phyloP scores from a whole-genome alignment of 495 filamentous ascomycete species.

The Chaetomium cochliodes region DNA sequence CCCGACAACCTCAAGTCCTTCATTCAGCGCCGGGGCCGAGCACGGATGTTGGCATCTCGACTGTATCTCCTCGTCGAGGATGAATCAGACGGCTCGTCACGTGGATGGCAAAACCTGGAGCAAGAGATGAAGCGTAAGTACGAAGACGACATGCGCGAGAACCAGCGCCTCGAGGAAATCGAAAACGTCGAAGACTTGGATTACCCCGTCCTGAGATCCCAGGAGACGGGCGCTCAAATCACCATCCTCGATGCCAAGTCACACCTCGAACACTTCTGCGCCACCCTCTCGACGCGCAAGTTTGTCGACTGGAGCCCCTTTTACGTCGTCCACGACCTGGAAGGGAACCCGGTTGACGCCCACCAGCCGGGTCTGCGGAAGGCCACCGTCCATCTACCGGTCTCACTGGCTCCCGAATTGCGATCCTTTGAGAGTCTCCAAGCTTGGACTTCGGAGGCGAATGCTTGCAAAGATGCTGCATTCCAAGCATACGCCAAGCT shows the following conservation, averaged over 20 bases:
- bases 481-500: constrained; percentile 77
- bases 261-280: constrained; percentile 85
- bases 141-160: constrained; percentile 62
- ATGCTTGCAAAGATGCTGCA: constrained; percentile 77
- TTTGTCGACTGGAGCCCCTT: constrained; percentile 55
- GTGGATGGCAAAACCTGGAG: constrained; percentile 64
- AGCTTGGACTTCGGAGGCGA: constrained; percentile 69
- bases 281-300: constrained; percentile 53
- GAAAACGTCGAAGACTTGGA: constrained; percentile 55
- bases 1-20: constrained; percentile 80
- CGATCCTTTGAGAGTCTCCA: constrained; percentile 53
- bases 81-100: constrained; percentile 31
- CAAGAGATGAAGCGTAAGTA: constrained; percentile 70
- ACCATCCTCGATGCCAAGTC: constrained; percentile 67
- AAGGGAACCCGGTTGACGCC: constrained; percentile 21
- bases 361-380: constrained; percentile 33
- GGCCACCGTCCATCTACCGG: constrained; percentile 69
- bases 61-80: constrained; percentile 62
- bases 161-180: constrained; percentile 44
- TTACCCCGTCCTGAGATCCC: constrained; percentile 49
- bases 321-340: constrained; percentile 40
- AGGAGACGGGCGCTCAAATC: constrained; percentile 64
- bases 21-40: constrained; percentile 83
- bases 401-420: constrained; percentile 62
- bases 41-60: constrained; percentile 67